Evolutionary conservation across 148 eudicot species (phyloP).

Genomic region (Rhododendron molle): DNA sequence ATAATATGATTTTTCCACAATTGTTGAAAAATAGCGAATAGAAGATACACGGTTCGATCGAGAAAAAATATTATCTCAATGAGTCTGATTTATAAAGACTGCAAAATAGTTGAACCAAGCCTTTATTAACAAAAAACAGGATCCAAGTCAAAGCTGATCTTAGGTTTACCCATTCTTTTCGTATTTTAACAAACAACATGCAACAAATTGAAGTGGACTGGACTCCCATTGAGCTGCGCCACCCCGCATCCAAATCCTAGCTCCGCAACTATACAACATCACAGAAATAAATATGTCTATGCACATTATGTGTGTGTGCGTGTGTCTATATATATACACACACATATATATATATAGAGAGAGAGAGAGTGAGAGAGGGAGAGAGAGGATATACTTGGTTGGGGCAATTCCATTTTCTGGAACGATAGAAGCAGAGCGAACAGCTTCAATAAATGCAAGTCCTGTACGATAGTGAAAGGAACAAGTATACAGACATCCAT

Average conservation of each 20-base stretch:
- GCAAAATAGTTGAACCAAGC: background rate
- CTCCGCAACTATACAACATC: background rate
- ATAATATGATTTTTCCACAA: background rate
- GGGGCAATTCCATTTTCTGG: constrained; percentile 59
- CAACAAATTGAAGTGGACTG: background rate
- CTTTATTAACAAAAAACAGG: background rate
- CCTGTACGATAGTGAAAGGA: constrained; percentile 23
- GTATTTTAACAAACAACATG: background rate
- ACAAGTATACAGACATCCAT: background rate
- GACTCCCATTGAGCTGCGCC: too few species aligned
- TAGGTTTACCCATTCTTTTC: background rate
- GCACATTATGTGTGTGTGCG: background rate
- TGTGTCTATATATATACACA: background rate
- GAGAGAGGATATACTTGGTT: constrained; percentile 41
- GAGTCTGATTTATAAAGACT: background rate
- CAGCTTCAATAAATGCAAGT: constrained; percentile 73
- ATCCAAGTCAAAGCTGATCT: background rate
- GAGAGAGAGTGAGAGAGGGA: background rate
- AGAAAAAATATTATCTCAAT: too few species aligned
- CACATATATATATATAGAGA: too few species aligned
- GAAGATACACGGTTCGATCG: background rate
- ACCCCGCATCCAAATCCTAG: too few species aligned
- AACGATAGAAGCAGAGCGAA: constrained; percentile 62
- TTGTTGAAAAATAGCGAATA: too few species aligned
- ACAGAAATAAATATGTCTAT: background rate